phyloP scores from a whole-genome alignment of 1,139 yeast genomes.

The Nadsonia commutata region DNA sequence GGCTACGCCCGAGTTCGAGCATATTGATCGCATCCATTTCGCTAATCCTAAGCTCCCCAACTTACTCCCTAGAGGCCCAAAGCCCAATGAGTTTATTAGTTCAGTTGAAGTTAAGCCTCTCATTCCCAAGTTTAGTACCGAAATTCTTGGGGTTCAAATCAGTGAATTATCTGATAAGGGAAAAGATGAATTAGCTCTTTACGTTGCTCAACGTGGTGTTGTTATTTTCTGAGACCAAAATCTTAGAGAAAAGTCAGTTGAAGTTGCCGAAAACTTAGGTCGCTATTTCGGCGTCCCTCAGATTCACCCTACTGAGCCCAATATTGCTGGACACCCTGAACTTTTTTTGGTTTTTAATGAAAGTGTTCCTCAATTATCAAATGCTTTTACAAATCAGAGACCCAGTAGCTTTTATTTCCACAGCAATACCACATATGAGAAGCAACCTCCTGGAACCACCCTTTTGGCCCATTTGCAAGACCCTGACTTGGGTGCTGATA shows the following conservation, averaged over 20 bases:
- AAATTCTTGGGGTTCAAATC: slow-evolving; percentile 23
- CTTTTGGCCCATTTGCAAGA: slow-evolving; percentile 30
- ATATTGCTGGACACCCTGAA: slow-evolving; percentile 19
- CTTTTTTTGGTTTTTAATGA: slow-evolving; percentile 7
- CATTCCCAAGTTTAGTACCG: slow-evolving; percentile 21
- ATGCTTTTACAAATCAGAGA: background rate
- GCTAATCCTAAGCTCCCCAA: background rate
- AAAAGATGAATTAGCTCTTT: slow-evolving; percentile 42
- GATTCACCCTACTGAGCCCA: slow-evolving; percentile 21
- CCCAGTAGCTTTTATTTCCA: slow-evolving; percentile 24
- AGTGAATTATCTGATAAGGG: slow-evolving; percentile 32
- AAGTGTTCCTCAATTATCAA: slow-evolving; percentile 6
- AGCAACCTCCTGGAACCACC: slow-evolving; percentile 32
- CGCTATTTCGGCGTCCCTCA: slow-evolving; percentile 51
- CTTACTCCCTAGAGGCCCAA: background rate
- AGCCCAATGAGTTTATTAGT: background rate
- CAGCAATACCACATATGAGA: slow-evolving; percentile 34
- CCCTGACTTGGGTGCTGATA: slow-evolving; percentile 34
- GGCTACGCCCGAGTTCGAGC: background rate
- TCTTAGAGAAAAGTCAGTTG: slow-evolving; percentile 44
- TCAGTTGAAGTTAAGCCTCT: background rate
- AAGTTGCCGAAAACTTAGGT: slow-evolving; percentile 50
- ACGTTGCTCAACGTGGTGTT: slow-evolving; percentile 52
- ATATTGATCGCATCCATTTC: background rate
- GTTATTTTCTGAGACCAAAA: slow-evolving; percentile 53